Conservation (phyloP, 352 stramenopile genomes). For the Phytophthora brassicae region DNA sequence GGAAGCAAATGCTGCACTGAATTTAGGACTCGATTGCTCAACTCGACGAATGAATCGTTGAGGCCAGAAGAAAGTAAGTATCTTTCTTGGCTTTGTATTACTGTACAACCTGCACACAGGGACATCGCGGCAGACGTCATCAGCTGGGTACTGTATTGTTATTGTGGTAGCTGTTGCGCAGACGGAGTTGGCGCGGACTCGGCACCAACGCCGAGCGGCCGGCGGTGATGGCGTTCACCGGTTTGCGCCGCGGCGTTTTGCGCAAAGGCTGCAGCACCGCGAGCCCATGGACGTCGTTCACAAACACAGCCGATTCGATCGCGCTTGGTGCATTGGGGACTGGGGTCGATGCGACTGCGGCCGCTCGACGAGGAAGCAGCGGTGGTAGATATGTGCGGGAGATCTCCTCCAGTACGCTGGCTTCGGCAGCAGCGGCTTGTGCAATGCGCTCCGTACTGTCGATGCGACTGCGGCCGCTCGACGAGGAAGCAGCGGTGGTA, state of each 20-base stretch:
- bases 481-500: slow-evolving; percentile 38
- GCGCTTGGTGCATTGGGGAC: not conserved
- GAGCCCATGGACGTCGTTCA: not conserved
- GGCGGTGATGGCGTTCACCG: slow-evolving; percentile 42
- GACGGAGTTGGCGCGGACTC: slow-evolving; percentile 46
- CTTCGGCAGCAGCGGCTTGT: slow-evolving; percentile 22
- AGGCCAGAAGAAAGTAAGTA: too few species aligned
- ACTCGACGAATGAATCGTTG: too few species aligned
- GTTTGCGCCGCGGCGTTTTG: slow-evolving; percentile 55
- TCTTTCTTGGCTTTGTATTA: slow-evolving; percentile 3
- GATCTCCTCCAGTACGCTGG: slow-evolving; percentile 44
- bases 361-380: slow-evolving; percentile 25
- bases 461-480: slow-evolving; percentile 7
- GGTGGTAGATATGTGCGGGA: slow-evolving; percentile 41
- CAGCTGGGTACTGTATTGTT: slow-evolving; percentile 14
- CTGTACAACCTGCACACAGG: not conserved
- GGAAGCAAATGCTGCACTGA: not conserved
- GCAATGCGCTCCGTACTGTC: slow-evolving; percentile 15
- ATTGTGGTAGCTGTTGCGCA: slow-evolving; percentile 30
- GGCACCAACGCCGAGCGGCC: slow-evolving; percentile 38
- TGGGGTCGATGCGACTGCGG: not conserved
- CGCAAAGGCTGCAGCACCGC: slow-evolving; percentile 28
- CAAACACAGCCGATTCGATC: not conserved
- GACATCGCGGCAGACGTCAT: not conserved
- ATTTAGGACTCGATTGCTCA: slow-evolving; percentile 22